Base-by-base conservation (phyloP, 1,284 basidiomycete genomes). In the Xerocomus amazonicus region DNA sequence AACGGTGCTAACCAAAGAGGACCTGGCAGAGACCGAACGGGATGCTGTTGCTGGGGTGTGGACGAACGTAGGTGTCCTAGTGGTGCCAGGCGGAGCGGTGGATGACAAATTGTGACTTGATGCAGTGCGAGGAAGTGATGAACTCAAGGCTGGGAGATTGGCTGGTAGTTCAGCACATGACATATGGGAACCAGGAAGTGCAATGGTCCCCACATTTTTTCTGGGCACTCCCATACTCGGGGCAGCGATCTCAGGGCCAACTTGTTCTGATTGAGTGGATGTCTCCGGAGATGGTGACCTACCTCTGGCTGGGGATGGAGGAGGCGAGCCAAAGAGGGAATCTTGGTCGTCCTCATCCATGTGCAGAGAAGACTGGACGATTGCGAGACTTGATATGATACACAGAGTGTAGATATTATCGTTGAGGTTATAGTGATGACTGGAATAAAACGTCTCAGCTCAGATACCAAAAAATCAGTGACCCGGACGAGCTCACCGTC, bases 191-290 rank as follows among this genome's bases (percentile, higher is more conserved):
- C 87, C 87, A 88, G 86, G 85, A 87, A 88, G 87, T 90, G 87
- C 87, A 90, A 89, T 89, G 86, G 87, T 85, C 87, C 87, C 87
- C 87, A 90, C 87, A 80, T 90, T 89, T 87, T 88, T 73, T 76
- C 70, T 72, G 63, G 70, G 70, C 63, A 53, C 57, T 52, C 60
- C 66, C 54, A 43, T 54, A 51, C 57, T 57, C 48, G 65, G 58
- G 58, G 51, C 42, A 43, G 53, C 45, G 32, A 39, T 29, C 27
- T 32, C 31, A 33, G 46, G 47, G 41, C 41, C 31, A 26, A 33
- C 34, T 38, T 45, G 39, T 45, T 42, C 43, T 42, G 43, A 43
- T 46, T 33, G 33, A 32, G 36, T 70, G 59, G 82, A 81, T 55
- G 84, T 73, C 51, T 83, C 83, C 66, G 82, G 70, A 34, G 64